These are phyloP conservation scores for Didymosphaeria variabile DNA, from an alignment of 2,329 filamentous ascomycete genomes.

Conservation along the genomic window DNA sequence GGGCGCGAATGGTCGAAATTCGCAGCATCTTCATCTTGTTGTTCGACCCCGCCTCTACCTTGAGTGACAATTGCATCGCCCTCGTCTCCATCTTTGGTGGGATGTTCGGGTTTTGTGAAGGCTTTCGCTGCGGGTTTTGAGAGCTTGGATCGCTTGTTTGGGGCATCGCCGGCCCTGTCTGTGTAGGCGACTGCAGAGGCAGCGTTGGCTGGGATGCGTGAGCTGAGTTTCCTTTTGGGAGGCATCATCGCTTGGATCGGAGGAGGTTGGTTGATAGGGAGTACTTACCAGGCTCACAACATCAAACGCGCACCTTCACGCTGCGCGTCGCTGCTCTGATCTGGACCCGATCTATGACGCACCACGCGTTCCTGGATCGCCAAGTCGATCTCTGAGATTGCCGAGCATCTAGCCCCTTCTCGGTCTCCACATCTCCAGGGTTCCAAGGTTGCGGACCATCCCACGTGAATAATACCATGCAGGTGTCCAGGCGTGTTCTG, in stretches of 20 bases:
- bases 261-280: not conserved
- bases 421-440: not conserved
- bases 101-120: constrained; percentile 24
- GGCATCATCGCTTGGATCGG: constrained; percentile 33
- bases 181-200: constrained; percentile 44
- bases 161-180: constrained; percentile 41
- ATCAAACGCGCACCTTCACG: not conserved
- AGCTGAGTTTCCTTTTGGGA: constrained; percentile 43
- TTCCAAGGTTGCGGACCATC: not conserved
- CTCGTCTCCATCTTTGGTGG: not conserved
- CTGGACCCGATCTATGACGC: constrained; percentile 13
- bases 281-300: not conserved
- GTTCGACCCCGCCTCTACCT: constrained; percentile 27
- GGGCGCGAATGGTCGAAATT: constrained; percentile 49
- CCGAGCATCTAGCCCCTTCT: constrained; percentile 7
- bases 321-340: not conserved
- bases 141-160: constrained; percentile 50
- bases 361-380: constrained; percentile 13
- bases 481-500: not conserved
- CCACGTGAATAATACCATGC: not conserved
- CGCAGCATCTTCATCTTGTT: constrained; percentile 18
- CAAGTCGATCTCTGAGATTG: constrained; percentile 15
- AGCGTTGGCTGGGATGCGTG: constrained; percentile 31
- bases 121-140: constrained; percentile 41
- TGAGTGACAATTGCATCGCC: constrained; percentile 24